phyloP scores from a whole-genome alignment of 1,284 basidiomycete genomes.

The Ceratobasidium sp. region DNA sequence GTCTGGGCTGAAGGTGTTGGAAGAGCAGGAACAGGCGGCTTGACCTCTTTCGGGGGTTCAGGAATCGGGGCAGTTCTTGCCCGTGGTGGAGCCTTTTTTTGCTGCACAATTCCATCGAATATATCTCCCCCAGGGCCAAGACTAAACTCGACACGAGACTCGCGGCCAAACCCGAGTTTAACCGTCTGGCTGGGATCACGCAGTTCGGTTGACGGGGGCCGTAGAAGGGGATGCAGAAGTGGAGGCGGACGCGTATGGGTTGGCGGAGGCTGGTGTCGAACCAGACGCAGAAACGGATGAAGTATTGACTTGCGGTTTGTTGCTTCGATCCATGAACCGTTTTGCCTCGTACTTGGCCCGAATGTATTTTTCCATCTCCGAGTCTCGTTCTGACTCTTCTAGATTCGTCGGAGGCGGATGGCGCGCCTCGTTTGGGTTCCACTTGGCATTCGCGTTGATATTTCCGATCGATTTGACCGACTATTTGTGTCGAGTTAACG shows the following conservation, averaged over 20 bases:
- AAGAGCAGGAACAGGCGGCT: slow-evolving; percentile 20
- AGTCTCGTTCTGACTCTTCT: slow-evolving; percentile 78
- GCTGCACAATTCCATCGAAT: slow-evolving; percentile 7
- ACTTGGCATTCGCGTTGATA: slow-evolving; percentile 72
- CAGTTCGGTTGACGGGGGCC: not conserved
- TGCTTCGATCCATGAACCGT: slow-evolving; percentile 34
- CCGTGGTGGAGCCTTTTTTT: slow-evolving; percentile 32
- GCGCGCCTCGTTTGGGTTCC: slow-evolving; percentile 76
- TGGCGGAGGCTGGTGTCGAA: not conserved
- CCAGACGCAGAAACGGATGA: not conserved
- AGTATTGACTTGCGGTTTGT: not conserved
- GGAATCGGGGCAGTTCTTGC: slow-evolving; percentile 32
- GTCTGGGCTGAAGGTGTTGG: not conserved
- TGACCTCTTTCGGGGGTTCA: slow-evolving; percentile 8
- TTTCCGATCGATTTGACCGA: slow-evolving; percentile 80
- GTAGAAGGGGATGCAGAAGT: slow-evolving; percentile 8
- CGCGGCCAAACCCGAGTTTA: slow-evolving; percentile 22
- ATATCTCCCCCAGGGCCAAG: slow-evolving; percentile 14
- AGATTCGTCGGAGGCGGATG: slow-evolving; percentile 81
- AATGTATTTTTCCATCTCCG: slow-evolving; percentile 85
- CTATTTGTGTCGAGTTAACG: slow-evolving; percentile 48
- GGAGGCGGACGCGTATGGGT: slow-evolving; percentile 22
- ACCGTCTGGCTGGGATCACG: slow-evolving; percentile 19
- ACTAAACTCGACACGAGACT: slow-evolving; percentile 36
- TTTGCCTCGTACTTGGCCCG: slow-evolving; percentile 60